Conservation (phyloP, 2,329 filamentous ascomycete species). For the Sarocladiaceae sp. region DNA sequence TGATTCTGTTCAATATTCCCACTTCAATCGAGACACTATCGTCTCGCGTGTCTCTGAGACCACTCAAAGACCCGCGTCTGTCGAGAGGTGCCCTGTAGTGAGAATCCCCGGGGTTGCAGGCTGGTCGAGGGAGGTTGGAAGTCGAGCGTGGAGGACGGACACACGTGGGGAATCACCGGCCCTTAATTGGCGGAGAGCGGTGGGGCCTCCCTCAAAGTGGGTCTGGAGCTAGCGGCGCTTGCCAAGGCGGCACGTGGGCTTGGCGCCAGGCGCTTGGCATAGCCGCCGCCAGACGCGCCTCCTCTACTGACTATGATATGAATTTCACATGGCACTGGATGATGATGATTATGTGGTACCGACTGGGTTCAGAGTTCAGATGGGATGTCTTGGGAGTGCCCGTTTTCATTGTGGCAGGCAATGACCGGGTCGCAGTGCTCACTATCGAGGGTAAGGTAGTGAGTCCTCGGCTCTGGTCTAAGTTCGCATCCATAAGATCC, state of each 20-base stretch:
- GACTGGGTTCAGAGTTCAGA: too few species aligned
- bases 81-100: not conserved
- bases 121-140: not conserved
- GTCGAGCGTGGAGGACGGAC: not conserved
- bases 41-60: not conserved
- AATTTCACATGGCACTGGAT: not conserved
- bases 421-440: too few species aligned
- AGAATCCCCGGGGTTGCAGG: too few species aligned
- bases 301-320: not conserved
- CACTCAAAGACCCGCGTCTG: not conserved
- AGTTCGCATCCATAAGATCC: too few species aligned
- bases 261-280: slow-evolving; percentile 9
- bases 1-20: too few species aligned
- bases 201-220: not conserved
- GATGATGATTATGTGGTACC: too few species aligned
- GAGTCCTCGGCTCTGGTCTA: too few species aligned
- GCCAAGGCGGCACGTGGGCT: slow-evolving; percentile 8
- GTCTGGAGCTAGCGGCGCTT: slow-evolving; percentile 4
- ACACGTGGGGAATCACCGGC: slow-evolving; percentile 4
- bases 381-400: too few species aligned
- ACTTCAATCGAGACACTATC: too few species aligned
- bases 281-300: not conserved
- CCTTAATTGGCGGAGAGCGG: slow-evolving; percentile 4
- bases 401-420: too few species aligned
- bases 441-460: too few species aligned